Conservation (phyloP, 768 basidiomycete genomes). For the Paxillus ammoniavirescens region DNA sequence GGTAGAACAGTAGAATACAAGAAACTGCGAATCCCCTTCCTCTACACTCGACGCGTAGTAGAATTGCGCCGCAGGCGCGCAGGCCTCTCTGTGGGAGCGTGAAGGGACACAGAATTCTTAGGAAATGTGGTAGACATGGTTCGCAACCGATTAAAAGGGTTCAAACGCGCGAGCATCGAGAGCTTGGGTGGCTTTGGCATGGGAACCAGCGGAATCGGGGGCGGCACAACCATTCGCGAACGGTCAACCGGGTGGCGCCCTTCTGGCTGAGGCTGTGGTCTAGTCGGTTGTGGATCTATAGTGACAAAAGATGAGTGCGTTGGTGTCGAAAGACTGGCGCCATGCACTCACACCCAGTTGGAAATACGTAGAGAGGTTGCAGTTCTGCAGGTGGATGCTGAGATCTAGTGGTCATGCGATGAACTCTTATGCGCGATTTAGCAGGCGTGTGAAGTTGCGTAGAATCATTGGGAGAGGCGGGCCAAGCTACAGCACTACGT, state of each 20-base stretch:
- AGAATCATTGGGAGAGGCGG: background rate
- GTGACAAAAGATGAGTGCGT: background rate
- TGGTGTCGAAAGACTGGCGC: background rate
- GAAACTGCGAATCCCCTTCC: background rate
- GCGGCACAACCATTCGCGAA: background rate
- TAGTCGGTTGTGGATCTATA: conserved; percentile 6
- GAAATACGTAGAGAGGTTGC: background rate
- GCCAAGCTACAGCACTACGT: background rate
- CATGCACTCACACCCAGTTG: conserved; percentile 5
- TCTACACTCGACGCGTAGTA: conserved; percentile 12
- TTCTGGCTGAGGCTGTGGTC: background rate
- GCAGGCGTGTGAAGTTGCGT: background rate
- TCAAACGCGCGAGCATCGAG: conserved; percentile 8
- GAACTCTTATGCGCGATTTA: background rate
- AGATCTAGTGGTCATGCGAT: background rate
- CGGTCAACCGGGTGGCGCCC: background rate
- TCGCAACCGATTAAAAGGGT: conserved; percentile 9
- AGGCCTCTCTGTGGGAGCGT: conserved; percentile 8
- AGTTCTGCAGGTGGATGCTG: background rate
- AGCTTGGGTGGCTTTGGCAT: conserved; percentile 1
- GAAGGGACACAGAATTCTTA: background rate
- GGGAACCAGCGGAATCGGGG: conserved; percentile 1
- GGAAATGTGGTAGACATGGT: background rate
- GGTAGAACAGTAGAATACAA: background rate
- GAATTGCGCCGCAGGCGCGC: conserved; percentile 7